Evolutionary conservation across 352 stramenopile genomes (phyloP).

Genomic region (Phytopythium ostracodes): DNA sequence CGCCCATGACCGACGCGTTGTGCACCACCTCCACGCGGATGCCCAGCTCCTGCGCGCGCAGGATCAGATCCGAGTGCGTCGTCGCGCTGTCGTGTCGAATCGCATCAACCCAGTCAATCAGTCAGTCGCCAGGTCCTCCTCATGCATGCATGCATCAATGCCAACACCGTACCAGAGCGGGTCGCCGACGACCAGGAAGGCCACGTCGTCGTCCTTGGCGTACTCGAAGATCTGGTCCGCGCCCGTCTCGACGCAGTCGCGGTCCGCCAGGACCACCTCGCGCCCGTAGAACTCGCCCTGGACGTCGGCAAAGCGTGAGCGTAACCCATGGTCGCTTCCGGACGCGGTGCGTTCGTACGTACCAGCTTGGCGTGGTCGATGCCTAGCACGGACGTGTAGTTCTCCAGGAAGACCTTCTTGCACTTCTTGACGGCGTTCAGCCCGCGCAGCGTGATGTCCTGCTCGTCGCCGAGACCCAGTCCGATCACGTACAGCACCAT

Average conservation of each 20-base stretch:
- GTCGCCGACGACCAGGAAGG: conserved; percentile 98
- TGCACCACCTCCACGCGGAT: conserved; percentile 97
- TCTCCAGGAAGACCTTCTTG: conserved; percentile 96
- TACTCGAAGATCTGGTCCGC: conserved; percentile 94
- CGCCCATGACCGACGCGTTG: conserved; percentile 99
- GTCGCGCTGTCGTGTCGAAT: conserved; percentile 70
- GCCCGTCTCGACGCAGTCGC: conserved; percentile 95
- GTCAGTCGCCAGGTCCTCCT: too few species aligned
- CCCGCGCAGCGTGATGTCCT: conserved; percentile 97
- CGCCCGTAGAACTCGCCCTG: conserved; percentile 95
- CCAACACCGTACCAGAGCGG: conserved; percentile 90
- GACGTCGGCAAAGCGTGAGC: neutral
- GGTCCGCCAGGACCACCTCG: conserved; percentile 86
- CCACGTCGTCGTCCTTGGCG: conserved; percentile 90
- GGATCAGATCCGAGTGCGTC: conserved; percentile 98
- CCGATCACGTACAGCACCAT: conserved; percentile 97
- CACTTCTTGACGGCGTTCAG: conserved; percentile 94
- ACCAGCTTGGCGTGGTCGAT: conserved; percentile 83
- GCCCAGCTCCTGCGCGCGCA: conserved; percentile 91
- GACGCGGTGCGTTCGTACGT: too few species aligned
- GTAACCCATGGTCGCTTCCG: too few species aligned
- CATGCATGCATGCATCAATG: too few species aligned
- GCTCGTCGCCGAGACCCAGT: conserved; percentile 96
- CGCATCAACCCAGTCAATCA: too few species aligned
- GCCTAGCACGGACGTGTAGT: conserved; percentile 98